Evolutionary conservation across 306 rosid species (phyloP), one percentile per base, ranked within the genome.

Genomic region (Abrus precatorius): DNA sequence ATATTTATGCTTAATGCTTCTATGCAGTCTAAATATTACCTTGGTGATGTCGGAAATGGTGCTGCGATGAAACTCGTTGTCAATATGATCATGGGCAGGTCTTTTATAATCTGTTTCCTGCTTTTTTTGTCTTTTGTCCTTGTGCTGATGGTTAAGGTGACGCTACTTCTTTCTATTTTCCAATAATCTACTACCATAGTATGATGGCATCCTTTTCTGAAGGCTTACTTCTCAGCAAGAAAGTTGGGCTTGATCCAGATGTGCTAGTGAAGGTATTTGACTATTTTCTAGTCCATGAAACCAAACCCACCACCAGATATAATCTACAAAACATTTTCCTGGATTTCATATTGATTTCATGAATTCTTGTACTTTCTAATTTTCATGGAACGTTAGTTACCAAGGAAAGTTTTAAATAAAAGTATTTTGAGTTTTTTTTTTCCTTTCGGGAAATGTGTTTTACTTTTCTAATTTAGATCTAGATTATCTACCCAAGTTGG

Each of bases 61-160:
- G 99, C 99, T 76, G 97, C 98, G 44, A 95, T 95, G 98, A 91
- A 95, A 87, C 93, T 95, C 5, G 94, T 95, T 49, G 99, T 95
- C 80, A 95, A 95, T 80, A 93, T 95, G 99, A 89, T 95, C 84
- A 93, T 95, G 98, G 99, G 99, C 86, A 91, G 98, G 99, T 95
- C 61, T 9, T 80, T 56, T 75, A 20, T 69, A 62, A 60, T 54
- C 75, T 50, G 12, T 49, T 36, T 75, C 77, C 70, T 6, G 34
- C 73, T 84, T 33, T 62, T 50, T 75, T 78, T 64, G 53, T 53
- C 14, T 60, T 62, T 85, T 77, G 34, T 47, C 56, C 54, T 70
- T 76, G 72, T 62, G 14, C 59, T 12, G 59, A 56, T 66, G 75
- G n/a, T 69, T 81, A 34, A 54, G 20, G 74, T 74, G 84, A 84